Base-by-base conservation (phyloP, 2,329 filamentous ascomycete genomes). In the Pyrenochaeta sp. region DNA sequence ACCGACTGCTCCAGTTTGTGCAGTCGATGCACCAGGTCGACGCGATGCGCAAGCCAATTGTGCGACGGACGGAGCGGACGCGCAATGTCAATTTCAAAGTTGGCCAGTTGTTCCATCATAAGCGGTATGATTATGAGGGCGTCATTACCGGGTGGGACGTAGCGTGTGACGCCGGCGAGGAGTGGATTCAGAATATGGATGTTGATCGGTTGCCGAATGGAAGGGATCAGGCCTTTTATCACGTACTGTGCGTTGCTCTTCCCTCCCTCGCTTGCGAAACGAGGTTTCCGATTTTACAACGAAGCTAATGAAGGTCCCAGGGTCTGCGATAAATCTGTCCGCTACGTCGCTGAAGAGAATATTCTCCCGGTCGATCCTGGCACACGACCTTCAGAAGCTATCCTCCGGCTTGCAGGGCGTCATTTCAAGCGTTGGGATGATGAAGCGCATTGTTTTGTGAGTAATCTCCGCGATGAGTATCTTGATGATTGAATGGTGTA, bases 381-480 rank as follows among this genome's bases (percentile, higher is more conserved):
- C 14, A 39, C 37, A 0, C 55, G 77, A 22, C 72, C 87, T 2
- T 78, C 81, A 0, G 72, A 80, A n/a, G 72, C 81, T 17, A 76
- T 95, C 50, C 80, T 90, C 63, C 77, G 78, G 31, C 72, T 89
- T 55, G 90, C 91, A 3, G 94, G 94, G 0, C 87, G 86, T 59
- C 90, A 89, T 69, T 97, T 99, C 71, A 95, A 90, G 71, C 80
- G 90, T 28, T 97, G 91, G 78, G 89, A 96, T 70, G 63, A 69
- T 4, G 75, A 74, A 22, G 77, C 72, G 0, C 83, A 83, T 55
- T 77, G 73, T 3, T 99, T 97, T 73, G 80, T 96, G 21, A 96
- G 90, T 58, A 97, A 96, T 69, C 77, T 89, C 39, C 73, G 74
- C 57, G 89, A 95, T 58, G 85, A 92, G 62, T 96, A 91, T 70